Conservation (phyloP, 1,284 basidiomycete genomes). For the Psilocybe mexicana region DNA sequence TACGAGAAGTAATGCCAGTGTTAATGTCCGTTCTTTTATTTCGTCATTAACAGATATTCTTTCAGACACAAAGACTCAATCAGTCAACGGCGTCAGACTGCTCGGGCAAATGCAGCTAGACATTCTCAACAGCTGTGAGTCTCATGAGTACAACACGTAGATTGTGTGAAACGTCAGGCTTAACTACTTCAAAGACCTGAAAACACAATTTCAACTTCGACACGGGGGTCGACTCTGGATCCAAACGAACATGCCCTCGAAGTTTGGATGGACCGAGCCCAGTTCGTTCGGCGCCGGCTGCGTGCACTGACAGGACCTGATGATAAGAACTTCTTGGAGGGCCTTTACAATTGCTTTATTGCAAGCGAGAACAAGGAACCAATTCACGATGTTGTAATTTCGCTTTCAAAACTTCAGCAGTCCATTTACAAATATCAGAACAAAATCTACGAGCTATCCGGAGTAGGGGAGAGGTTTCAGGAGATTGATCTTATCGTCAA, state of each 20-base stretch:
- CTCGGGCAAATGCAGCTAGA: too few relatives aligned
- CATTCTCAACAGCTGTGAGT: too few relatives aligned
- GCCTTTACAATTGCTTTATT: background rate
- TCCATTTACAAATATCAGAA: background rate
- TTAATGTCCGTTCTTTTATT: background rate
- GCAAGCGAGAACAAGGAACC: background rate
- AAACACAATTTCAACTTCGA: background rate
- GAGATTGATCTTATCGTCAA: background rate
- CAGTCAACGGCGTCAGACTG: too few relatives aligned
- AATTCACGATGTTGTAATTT: background rate
- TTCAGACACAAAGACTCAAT: too few relatives aligned
- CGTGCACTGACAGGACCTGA: background rate
- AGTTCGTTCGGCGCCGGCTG: background rate
- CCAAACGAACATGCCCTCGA: background rate
- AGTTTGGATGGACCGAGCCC: background rate
- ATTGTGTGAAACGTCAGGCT: too few relatives aligned
- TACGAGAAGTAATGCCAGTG: background rate
- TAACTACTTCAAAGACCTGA: background rate
- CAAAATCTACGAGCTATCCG: background rate
- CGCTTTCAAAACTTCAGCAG: background rate
- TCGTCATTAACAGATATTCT: background rate
- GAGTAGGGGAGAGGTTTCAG: background rate
- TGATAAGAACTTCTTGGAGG: background rate
- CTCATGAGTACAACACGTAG: too few relatives aligned
- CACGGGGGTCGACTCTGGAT: background rate